Base-by-base conservation (phyloP, 1,284 basidiomycete species). In the Boletus coffeatus region DNA sequence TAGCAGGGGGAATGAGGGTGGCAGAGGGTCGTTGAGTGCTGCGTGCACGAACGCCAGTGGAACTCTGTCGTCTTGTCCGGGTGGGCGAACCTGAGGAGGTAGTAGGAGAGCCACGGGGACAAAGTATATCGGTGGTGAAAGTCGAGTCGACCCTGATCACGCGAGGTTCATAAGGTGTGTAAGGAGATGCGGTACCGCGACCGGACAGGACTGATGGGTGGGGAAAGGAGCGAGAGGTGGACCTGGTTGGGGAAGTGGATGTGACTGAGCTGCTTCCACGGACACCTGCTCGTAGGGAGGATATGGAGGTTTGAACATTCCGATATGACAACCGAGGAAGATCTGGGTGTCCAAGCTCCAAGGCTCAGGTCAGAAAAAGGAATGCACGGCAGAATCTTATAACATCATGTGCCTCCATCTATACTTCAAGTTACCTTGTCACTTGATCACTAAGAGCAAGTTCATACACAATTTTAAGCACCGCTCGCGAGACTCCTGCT, bases 81-180 rank as follows among this genome's bases (percentile, higher is more conserved):
- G 70, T 68, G 29, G 79, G 77, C 1, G 79, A 77, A 14, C 76
- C 69, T 14, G 79, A 75, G 57, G 71, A 67, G 2, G 69, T 55
- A 1, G 21, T 25, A 8, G 80, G 75, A 43, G 69, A 48, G 46
- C 50, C 64, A 16, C 65, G 66, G 13, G 75, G 70, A 65, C 78
- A 80, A 41, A 74, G 67, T 18, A 74, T 56, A 64, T 83, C 78
- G 57, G 73, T 68, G 57, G 68, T 75, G 58, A 76, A 78, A 61
- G 75, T 65, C 39, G 74, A 70, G 61, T 83, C 75, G 34, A 79
- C 82, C 62, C 86, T 84, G 61, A 90, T 80, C 62, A 90, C 78
- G 61, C 88, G 82, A 34, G 88, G 88, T 70, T 89, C 86, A 67
- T 83, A 87, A 8, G 74, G 65, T 32, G 77, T 67, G 70, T 71